Base-by-base conservation (phyloP, 75 land plant species). In the Pinus tabuliformis region DNA sequence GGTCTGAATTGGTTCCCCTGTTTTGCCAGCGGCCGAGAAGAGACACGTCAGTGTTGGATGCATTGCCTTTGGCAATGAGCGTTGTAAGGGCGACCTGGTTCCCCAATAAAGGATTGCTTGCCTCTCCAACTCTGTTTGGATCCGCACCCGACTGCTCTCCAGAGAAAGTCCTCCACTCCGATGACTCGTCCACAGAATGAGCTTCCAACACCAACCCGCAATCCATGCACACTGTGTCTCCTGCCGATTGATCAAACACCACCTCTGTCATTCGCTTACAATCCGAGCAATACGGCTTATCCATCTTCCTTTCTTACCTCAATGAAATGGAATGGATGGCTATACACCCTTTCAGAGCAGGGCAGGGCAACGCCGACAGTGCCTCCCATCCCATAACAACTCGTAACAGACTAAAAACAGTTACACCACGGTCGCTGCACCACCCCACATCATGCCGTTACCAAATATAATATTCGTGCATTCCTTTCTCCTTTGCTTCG, bases 201-300 rank as follows among this genome's bases (percentile, higher is more conserved):
- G 82, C 64, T 62, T 82, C 84, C 42, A 82, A 76, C 26, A 82
- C 84, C 12, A 82, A 56, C 58, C 84, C 84, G 39, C 82, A 82
- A 33, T 82, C 84, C 68, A 58, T 79, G 71, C 84, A 82, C 57
- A 82, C 76, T 70, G 73, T 82, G 72, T 82, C 84, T 22, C 84
- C 84, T 15, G 84, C 81, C 13, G 84, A 62, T 80, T 82, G 82
- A 72, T 82, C 82, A 16, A 78, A 63, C 20, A 82, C 82, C 14
- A 80, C 74, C 39, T 82, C 22, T 75, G 78, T 57, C 68, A 28
- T 60, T 24, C 70, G 14, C 45, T 70, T 73, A 78, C 81, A 79
- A 16, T 79, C 81, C 8, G 81, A 63, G 30, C 81, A 79, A 22
- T 45, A 30, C 15, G 79, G 24, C 77, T 78, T 49, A 56, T 30